Evolutionary conservation across 805 yeast species (phyloP).

Genomic region (Metschnikowia chrysomelidarum): DNA sequence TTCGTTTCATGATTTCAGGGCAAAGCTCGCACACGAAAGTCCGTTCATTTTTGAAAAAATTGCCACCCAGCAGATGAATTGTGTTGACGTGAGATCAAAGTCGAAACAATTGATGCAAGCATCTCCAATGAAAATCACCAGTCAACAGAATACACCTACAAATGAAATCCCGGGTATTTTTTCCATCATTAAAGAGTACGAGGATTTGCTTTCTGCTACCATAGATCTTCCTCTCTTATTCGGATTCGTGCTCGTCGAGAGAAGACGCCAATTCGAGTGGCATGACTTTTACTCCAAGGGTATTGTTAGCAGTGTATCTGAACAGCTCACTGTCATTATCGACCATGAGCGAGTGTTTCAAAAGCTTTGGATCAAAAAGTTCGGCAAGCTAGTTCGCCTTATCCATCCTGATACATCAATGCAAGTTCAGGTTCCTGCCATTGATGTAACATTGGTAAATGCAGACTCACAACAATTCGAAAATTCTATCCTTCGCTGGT

Average conservation of each 20-base stretch:
- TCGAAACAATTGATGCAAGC: slow-evolving; percentile 26
- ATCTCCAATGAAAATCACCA: no score
- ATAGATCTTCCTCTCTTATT: slow-evolving; percentile 69
- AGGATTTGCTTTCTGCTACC: slow-evolving; percentile 43
- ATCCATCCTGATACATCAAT: slow-evolving; percentile 17
- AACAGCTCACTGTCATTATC: slow-evolving; percentile 53
- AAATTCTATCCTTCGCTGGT: slow-evolving; percentile 25
- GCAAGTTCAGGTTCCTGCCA: slow-evolving; percentile 24
- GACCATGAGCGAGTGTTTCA: slow-evolving; percentile 57
- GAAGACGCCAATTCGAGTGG: slow-evolving; percentile 60
- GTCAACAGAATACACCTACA: slow-evolving; percentile 3
- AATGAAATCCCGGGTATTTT: slow-evolving; percentile 1
- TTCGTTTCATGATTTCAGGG: slow-evolving; percentile 33
- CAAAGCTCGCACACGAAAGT: slow-evolving; percentile 22
- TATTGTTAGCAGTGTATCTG: slow-evolving; percentile 46
- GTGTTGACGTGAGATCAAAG: slow-evolving; percentile 33
- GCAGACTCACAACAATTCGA: neutral
- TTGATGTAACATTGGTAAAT: slow-evolving; percentile 19
- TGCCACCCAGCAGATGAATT: slow-evolving; percentile 37
- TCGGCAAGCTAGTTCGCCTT: slow-evolving; percentile 42
- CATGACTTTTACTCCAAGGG: slow-evolving; percentile 40
- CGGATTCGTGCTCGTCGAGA: slow-evolving; percentile 66
- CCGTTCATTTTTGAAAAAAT: slow-evolving; percentile 28
- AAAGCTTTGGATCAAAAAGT: slow-evolving; percentile 61
- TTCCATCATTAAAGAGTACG: slow-evolving; percentile 27